Evolutionary conservation across 1,284 basidiomycete genomes (phyloP), one percentile per base, ranked within the genome.

Genomic region (Veloboletus limbatus): DNA sequence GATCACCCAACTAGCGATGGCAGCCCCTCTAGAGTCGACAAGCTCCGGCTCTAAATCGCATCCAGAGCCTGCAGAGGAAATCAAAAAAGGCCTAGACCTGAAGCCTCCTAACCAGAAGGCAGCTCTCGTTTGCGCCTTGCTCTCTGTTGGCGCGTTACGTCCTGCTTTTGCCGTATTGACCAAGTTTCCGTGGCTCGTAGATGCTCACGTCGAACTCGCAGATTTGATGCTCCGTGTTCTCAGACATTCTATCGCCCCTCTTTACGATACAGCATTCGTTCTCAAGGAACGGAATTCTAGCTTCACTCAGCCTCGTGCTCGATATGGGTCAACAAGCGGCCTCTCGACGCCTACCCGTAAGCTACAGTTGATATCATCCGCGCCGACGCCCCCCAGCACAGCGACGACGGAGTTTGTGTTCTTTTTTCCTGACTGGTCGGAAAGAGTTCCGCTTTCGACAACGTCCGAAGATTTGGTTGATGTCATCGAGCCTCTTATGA

Each of bases 371-470:
- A 89, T 88, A 0, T 69, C 87, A 2, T 76, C 76, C 62, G 84
- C 82, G 10, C 91, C 92, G 1, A 77, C 79, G 7, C 90, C 92
- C 16, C 87, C 89, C 0, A 75, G 79, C 51, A 91, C 90, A 11
- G 76, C 71, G 47, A 76, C 71, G 6, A 76, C 76, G 18, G 82
- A 85, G 36, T 94, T 88, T 58, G 79, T 89, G 8, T 97, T 92
- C 74, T 97, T 97, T 75, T 96, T 86, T 66, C 82, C 91, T 2
- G 73, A 81, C 40, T 97, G 94, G 94, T 65, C 68, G 13, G 79
- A 88, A 39, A 74, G 78, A 32, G 69, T 93, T 27, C 90, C 90
- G 11, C 57, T 80, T 21, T 88, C 86, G 60, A 69, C 72, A 2
- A 73, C 74, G 0, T 60, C 81, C 41, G 81, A 85, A 36, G 90